Percentiles rank a stretch among this genome's conserved stretches.
Conservation (phyloP, 75 land plant genomes). For the Pseudotsuga menziesii region DNA sequence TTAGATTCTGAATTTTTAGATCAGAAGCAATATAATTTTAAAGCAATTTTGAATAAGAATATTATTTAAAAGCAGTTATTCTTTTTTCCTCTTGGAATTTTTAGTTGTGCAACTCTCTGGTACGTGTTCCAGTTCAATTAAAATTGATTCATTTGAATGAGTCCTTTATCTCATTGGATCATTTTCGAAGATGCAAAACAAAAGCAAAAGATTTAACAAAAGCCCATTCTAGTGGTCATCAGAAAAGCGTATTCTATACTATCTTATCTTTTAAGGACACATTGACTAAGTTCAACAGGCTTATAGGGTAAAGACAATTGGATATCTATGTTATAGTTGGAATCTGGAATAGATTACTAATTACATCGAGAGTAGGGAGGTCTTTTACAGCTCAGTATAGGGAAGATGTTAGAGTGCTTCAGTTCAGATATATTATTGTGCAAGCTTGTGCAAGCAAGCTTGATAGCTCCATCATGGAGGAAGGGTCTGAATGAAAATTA, state of each 20-base stretch:
- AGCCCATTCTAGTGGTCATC: background rate
- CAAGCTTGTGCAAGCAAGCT: background rate
- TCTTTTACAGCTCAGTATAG: too few relatives aligned
- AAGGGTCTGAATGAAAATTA: background rate
- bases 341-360: background rate
- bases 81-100: background rate
- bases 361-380: too few relatives aligned
- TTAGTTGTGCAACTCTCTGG: background rate
- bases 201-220: background rate
- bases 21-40: background rate
- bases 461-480: background rate
- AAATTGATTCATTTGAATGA: background rate
- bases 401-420: too few relatives aligned
- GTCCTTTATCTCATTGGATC: background rate
- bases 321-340: background rate
- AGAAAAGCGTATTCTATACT: background rate
- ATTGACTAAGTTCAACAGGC: background rate
- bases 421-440: background rate
- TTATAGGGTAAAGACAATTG: background rate
- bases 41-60: too few relatives aligned
- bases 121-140: background rate
- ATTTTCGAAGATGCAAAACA: background rate
- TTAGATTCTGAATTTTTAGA: background rate
- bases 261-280: background rate
- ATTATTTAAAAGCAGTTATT: background rate